phyloP scores from a whole-genome alignment of 2,329 filamentous ascomycete species.

The Mollisiaceae sp. region DNA sequence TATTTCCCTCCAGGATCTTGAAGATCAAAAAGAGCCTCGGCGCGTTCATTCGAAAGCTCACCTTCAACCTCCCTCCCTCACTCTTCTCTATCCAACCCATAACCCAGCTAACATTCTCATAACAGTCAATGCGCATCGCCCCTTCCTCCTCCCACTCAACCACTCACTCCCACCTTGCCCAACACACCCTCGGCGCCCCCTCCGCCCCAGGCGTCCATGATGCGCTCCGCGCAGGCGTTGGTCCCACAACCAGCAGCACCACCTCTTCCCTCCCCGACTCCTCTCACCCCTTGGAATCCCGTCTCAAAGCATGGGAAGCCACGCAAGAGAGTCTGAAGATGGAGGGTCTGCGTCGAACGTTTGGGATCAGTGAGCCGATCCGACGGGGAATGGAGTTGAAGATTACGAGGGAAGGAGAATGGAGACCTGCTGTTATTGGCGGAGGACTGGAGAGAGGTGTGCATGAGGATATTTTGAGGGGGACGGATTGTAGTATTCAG shows the following conservation, averaged over 20 bases:
- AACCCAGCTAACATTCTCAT: conserved; percentile 16
- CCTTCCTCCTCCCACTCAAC: conserved; percentile 71
- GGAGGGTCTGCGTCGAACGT: conserved; percentile 83
- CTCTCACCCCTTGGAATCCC: conserved; percentile 88
- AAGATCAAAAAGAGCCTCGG: background rate
- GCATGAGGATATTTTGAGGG: conserved; percentile 88
- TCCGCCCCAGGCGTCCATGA: conserved; percentile 94
- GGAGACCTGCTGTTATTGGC: conserved; percentile 75
- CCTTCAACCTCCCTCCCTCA: conserved; percentile 7
- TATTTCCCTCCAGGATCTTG: background rate
- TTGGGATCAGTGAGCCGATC: conserved; percentile 91
- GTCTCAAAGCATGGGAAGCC: conserved; percentile 79
- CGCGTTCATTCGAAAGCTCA: conserved; percentile 8
- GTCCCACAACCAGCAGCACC: conserved; percentile 56
- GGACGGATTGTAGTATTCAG: conserved; percentile 74
- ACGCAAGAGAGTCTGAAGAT: conserved; percentile 82
- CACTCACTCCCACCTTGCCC: conserved; percentile 64
- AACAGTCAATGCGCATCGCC: conserved; percentile 86
- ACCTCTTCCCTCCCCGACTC: conserved; percentile 53
- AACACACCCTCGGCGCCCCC: conserved; percentile 72
- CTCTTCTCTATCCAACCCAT: background rate
- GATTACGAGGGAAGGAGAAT: conserved; percentile 80
- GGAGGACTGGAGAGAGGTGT: conserved; percentile 56
- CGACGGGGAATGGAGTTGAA: conserved; percentile 93
- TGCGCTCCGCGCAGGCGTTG: conserved; percentile 84